A percentile compares a stretch with the other conserved stretches of the same genome.
Evolutionary conservation across 371 early-diverging fungal species (phyloP).

Genomic region (Saksenaea vasiformis): DNA sequence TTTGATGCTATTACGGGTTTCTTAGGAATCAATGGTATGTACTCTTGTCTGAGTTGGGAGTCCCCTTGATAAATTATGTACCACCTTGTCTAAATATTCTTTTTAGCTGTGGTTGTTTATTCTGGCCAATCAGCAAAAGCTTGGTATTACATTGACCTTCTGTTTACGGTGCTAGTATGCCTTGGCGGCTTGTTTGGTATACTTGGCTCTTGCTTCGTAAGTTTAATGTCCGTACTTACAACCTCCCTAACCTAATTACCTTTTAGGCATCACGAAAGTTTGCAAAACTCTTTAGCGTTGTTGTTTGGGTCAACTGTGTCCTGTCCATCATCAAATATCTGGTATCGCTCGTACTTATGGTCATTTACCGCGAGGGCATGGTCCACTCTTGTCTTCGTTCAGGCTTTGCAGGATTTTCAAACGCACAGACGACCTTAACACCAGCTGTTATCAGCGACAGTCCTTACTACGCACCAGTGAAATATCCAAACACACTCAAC

Average conservation of each 20-base stretch:
- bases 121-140: slow-evolving; percentile 48
- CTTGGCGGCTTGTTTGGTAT: slow-evolving; percentile 46
- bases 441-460: slow-evolving; percentile 30
- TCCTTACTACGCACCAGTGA: slow-evolving; percentile 46
- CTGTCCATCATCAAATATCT: slow-evolving; percentile 45
- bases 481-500: slow-evolving; percentile 42
- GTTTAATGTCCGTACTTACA: not conserved
- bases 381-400: slow-evolving; percentile 44
- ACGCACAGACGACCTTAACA: slow-evolving; percentile 31
- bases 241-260: not conserved
- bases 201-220: slow-evolving; percentile 48
- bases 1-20: slow-evolving; percentile 50
- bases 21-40: slow-evolving; percentile 45
- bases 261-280: slow-evolving; percentile 45
- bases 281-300: slow-evolving; percentile 44
- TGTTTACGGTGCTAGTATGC: slow-evolving; percentile 42
- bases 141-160: slow-evolving; percentile 46
- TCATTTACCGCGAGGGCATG: slow-evolving; percentile 28
- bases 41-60: not conserved
- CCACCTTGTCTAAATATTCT: not conserved
- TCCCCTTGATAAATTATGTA: not conserved
- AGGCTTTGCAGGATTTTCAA: slow-evolving; percentile 43
- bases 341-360: slow-evolving; percentile 43
- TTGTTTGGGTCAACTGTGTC: slow-evolving; percentile 43
- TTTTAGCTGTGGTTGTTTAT: slow-evolving; percentile 42